phyloP scores from a whole-genome alignment of 1,284 basidiomycete genomes.

The Coniophora puteana region DNA sequence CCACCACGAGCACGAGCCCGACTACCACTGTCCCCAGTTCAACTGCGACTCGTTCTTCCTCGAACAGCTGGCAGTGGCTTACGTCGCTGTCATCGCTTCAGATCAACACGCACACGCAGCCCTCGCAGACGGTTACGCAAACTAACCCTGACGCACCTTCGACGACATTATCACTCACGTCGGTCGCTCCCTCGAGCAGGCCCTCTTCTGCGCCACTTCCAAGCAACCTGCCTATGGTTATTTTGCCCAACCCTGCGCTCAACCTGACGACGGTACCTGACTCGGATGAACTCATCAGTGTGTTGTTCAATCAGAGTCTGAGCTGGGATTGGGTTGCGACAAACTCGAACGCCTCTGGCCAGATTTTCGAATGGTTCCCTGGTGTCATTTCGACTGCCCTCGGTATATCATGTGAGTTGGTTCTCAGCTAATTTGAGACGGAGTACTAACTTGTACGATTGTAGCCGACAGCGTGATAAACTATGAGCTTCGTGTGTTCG shows the following conservation, averaged over 20 bases:
- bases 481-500: slow-evolving; percentile 56
- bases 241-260: slow-evolving; percentile 44
- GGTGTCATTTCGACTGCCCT: slow-evolving; percentile 48
- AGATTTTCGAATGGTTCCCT: slow-evolving; percentile 64
- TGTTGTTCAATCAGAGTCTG: slow-evolving; percentile 54
- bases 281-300: slow-evolving; percentile 45
- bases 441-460: too few species aligned
- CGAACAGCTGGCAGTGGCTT: slow-evolving; percentile 31
- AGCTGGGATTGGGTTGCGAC: slow-evolving; percentile 63
- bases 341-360: slow-evolving; percentile 43
- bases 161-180: slow-evolving; percentile 34
- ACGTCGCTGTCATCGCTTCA: slow-evolving; percentile 42
- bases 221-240: slow-evolving; percentile 51
- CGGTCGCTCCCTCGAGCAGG: slow-evolving; percentile 23
- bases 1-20: too few species aligned
- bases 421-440: too few species aligned
- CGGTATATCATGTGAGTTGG: too few species aligned
- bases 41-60: neutral
- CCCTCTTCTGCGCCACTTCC: slow-evolving; percentile 47
- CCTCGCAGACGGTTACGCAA: slow-evolving; percentile 25
- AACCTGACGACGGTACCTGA: slow-evolving; percentile 25
- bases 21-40: too few species aligned
- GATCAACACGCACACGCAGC: slow-evolving; percentile 26
- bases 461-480: slow-evolving; percentile 43
- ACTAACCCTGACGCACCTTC: slow-evolving; percentile 52